Evolutionary conservation across 2,329 filamentous ascomycete species (phyloP).

Genomic region (Helicocarpus griseus): DNA sequence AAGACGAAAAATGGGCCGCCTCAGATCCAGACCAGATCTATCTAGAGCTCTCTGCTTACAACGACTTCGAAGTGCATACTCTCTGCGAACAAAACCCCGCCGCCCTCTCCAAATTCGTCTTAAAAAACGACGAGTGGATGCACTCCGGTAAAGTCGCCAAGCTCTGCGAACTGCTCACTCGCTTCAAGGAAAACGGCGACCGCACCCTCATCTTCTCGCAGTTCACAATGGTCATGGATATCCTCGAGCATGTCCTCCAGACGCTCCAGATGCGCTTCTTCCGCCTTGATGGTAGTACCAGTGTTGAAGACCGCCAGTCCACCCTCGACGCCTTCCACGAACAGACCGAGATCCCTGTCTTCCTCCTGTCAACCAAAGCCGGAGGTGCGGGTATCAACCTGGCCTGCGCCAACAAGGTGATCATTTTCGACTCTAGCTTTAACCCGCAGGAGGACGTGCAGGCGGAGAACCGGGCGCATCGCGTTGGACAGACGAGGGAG

Average conservation of each 20-base stretch:
- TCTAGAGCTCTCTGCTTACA: conserved; percentile 45
- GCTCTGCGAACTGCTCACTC: conserved; percentile 61
- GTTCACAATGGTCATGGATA: conserved; percentile 84
- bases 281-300: conserved; percentile 76
- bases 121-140: conserved; percentile 56
- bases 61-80: conserved; percentile 53
- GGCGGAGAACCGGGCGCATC: conserved; percentile 91
- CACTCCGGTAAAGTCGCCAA: conserved; percentile 77
- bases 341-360: conserved; percentile 70
- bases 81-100: conserved; percentile 46
- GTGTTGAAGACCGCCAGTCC: conserved; percentile 71
- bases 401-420: conserved; percentile 90
- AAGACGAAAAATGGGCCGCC: conserved; percentile 48
- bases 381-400: conserved; percentile 97
- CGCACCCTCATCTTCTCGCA: conserved; percentile 86
- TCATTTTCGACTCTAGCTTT: conserved; percentile 95
- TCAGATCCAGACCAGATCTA: conserved; percentile 44
- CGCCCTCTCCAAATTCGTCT: conserved; percentile 45
- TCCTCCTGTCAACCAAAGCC: conserved; percentile 85
- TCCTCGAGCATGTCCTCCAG: conserved; percentile 73
- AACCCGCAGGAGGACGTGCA: conserved; percentile 98
- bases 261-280: conserved; percentile 65
- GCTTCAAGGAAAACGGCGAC: conserved; percentile 71
- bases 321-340: conserved; percentile 80
- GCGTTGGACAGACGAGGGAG: conserved; percentile 80